Conservation (phyloP, 2,329 filamentous ascomycete genomes). For the Cercospora beticola region DNA sequence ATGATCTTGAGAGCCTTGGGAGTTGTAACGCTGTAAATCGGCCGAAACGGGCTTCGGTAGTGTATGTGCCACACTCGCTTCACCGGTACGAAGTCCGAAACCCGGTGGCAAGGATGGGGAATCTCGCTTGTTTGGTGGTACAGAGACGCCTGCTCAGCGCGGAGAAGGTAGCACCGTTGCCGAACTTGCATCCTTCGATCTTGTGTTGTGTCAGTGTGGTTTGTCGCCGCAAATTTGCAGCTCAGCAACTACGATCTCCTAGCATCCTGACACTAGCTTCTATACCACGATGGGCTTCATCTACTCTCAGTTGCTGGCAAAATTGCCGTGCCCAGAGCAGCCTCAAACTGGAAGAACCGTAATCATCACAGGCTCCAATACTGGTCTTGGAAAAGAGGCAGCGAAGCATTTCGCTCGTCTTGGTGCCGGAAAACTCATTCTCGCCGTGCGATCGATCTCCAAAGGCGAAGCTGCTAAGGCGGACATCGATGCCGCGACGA, state of each 20-base stretch:
- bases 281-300: not conserved
- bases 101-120: not conserved
- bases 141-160: not conserved
- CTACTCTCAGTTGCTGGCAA: not conserved
- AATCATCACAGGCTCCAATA: slow-evolving; percentile 60
- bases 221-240: not conserved
- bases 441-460: slow-evolving; percentile 43
- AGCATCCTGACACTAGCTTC: not conserved
- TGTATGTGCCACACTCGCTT: not conserved
- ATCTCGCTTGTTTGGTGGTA: not conserved
- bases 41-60: not conserved
- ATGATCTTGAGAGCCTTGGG: not conserved
- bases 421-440: slow-evolving; percentile 35
- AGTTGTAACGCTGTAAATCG: not conserved
- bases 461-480: slow-evolving; percentile 45
- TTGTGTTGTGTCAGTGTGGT: too few relatives aligned
- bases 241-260: not conserved
- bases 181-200: not conserved
- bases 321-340: not conserved
- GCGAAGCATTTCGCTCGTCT: slow-evolving; percentile 18
- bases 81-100: not conserved
- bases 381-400: slow-evolving; percentile 58
- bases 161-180: not conserved
- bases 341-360: slow-evolving; percentile 11
- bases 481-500: slow-evolving; percentile 36